These are phyloP conservation scores for Camellia lanceoleosa DNA, from an alignment of 148 eudicot genomes.

Conservation along the genomic window DNA sequence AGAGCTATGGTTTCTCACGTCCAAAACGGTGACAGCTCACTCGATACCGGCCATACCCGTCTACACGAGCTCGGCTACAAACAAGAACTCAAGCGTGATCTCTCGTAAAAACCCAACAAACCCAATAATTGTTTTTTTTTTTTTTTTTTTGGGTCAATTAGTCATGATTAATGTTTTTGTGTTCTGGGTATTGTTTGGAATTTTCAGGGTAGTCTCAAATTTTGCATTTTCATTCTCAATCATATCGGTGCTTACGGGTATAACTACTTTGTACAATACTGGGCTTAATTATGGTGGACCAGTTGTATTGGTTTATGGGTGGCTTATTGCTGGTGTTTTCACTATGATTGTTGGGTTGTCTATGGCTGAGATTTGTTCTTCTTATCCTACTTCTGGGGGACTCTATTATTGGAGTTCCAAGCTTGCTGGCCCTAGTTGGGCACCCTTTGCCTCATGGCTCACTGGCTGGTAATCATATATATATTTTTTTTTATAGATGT, in stretches of 20 bases:
- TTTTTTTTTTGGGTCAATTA: background rate
- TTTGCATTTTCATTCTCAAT: constrained; percentile 85
- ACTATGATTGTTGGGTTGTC: constrained; percentile 79
- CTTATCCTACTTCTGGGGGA: constrained; percentile 92
- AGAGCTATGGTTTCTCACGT: constrained; percentile 29
- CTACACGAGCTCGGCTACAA: constrained; percentile 75
- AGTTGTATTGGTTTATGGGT: constrained; percentile 67
- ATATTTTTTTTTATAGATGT: no score
- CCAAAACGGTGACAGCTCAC: constrained; percentile 16
- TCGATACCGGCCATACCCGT: constrained; percentile 63
- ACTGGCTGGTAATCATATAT: constrained; percentile 66
- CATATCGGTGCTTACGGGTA: constrained; percentile 80
- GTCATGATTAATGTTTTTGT: background rate
- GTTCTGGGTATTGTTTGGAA: constrained; percentile 11
- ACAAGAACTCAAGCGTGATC: constrained; percentile 91
- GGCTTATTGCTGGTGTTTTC: constrained; percentile 71
- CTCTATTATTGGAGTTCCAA: constrained; percentile 93
- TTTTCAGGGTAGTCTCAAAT: constrained; percentile 70
- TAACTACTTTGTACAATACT: constrained; percentile 67
- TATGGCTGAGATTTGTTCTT: constrained; percentile 93
- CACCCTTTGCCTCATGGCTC: constrained; percentile 92
- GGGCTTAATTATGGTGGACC: constrained; percentile 78
- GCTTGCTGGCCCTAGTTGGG: constrained; percentile 87
- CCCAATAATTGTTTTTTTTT: no score
- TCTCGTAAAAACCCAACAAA: constrained; percentile 42